Evolutionary conservation across 331 rosid species (phyloP).

Genomic region (Dryas integrifolia): DNA sequence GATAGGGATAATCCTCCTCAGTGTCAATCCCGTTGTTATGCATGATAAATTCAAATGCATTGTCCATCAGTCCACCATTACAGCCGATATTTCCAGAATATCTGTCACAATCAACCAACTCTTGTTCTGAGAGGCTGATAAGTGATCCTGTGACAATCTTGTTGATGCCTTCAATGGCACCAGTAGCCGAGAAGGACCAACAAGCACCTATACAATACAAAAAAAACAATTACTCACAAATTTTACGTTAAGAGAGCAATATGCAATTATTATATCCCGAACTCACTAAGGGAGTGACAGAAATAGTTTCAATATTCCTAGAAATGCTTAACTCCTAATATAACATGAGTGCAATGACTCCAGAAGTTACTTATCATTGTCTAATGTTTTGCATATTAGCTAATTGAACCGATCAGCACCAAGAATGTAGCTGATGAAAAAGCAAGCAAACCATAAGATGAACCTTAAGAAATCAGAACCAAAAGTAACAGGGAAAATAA

Average conservation of each 20-base stretch:
- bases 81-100: slow-evolving; percentile 61
- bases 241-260: too few relatives aligned
- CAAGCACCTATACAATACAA: slow-evolving; percentile 65
- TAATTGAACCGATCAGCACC: background rate
- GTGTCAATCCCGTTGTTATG: slow-evolving; percentile 78
- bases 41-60: slow-evolving; percentile 69
- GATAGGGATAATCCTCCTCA: slow-evolving; percentile 73
- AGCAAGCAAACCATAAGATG: background rate
- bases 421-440: background rate
- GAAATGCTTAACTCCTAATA: background rate
- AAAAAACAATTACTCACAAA: background rate
- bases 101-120: slow-evolving; percentile 77
- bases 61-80: slow-evolving; percentile 83
- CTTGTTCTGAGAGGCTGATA: slow-evolving; percentile 84
- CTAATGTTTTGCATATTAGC: background rate
- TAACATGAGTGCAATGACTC: background rate
- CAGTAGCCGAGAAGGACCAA: slow-evolving; percentile 91
- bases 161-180: slow-evolving; percentile 92
- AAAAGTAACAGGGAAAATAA: too few relatives aligned
- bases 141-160: slow-evolving; percentile 86
- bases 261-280: too few relatives aligned
- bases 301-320: background rate
- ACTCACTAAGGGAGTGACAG: background rate
- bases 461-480: background rate
- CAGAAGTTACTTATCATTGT: background rate